Conservation (phyloP, 495 filamentous ascomycete species). For the Neurospora tetrasperma region DNA sequence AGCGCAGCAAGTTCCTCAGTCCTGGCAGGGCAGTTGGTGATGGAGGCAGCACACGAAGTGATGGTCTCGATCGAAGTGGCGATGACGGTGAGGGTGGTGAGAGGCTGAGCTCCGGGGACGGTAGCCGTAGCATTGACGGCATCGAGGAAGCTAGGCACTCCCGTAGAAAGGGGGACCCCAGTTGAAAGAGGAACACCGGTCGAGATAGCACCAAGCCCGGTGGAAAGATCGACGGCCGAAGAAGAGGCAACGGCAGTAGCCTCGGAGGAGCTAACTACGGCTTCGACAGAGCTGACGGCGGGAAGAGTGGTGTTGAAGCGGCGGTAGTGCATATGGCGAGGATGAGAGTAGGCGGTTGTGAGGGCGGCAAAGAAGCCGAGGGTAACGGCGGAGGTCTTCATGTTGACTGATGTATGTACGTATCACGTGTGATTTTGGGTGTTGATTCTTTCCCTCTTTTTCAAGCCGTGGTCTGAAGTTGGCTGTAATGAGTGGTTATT, state of each 20-base stretch:
- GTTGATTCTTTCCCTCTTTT: slow-evolving; percentile 6
- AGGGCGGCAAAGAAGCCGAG: slow-evolving; percentile 37
- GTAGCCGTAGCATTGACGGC: neutral
- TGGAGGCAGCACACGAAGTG: slow-evolving; percentile 50
- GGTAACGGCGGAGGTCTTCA: slow-evolving; percentile 36
- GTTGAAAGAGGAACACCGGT: slow-evolving; percentile 5
- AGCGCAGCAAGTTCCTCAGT: slow-evolving; percentile 24
- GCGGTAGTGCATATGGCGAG: slow-evolving; percentile 30
- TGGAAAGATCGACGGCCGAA: slow-evolving; percentile 24
- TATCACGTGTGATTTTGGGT: neutral
- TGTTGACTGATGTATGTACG: slow-evolving; percentile 23
- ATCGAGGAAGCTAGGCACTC: neutral
- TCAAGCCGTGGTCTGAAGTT: neutral
- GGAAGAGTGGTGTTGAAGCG: slow-evolving; percentile 27
- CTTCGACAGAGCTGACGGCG: neutral
- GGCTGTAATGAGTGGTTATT: slow-evolving; percentile 3
- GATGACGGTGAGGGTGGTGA: slow-evolving; percentile 33
- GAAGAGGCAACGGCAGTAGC: slow-evolving; percentile 17
- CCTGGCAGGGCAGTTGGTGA: slow-evolving; percentile 52
- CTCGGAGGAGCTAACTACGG: slow-evolving; percentile 3
- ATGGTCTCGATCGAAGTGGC: slow-evolving; percentile 50
- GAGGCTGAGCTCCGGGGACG: neutral
- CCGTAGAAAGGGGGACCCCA: slow-evolving; percentile 3
- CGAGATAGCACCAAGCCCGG: neutral
- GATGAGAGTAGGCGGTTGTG: slow-evolving; percentile 30